phyloP scores from a whole-genome alignment of 1,139 yeast genomes.

The Yamadazyma spencermartinsiae region DNA sequence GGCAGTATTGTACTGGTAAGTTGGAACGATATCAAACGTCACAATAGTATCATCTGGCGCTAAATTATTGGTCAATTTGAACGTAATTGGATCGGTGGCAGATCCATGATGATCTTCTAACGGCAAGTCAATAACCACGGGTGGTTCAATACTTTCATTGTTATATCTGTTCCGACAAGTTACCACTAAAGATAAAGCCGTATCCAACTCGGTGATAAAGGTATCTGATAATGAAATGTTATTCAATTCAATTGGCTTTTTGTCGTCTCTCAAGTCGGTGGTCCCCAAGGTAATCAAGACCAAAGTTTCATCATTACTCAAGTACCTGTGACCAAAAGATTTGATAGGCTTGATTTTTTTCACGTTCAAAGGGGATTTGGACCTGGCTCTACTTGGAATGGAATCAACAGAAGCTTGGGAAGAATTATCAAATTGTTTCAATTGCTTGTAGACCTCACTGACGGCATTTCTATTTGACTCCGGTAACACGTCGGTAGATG shows the following conservation, averaged over 20 bases:
- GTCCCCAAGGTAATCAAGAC: slow-evolving; percentile 83
- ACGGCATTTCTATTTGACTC: slow-evolving; percentile 36
- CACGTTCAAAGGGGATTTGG: slow-evolving; percentile 30
- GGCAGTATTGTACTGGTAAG: slow-evolving; percentile 53
- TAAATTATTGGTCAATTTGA: slow-evolving; percentile 55
- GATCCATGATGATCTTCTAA: slow-evolving; percentile 75
- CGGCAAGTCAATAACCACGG: slow-evolving; percentile 77
- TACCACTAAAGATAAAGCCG: slow-evolving; percentile 78
- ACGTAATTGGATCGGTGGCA: slow-evolving; percentile 80
- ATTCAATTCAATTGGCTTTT: slow-evolving; percentile 68
- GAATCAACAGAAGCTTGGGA: slow-evolving; percentile 17
- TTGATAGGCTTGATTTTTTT: slow-evolving; percentile 55
- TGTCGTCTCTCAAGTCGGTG: slow-evolving; percentile 66
- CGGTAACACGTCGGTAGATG: slow-evolving; percentile 44
- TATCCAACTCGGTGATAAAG: slow-evolving; percentile 80
- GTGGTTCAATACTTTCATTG: slow-evolving; percentile 55
- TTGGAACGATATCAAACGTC: slow-evolving; percentile 89
- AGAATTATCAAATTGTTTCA: slow-evolving; percentile 30
- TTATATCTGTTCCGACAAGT: slow-evolving; percentile 50
- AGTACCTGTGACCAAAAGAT: slow-evolving; percentile 83
- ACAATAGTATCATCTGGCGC: slow-evolving; percentile 59
- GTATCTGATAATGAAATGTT: slow-evolving; percentile 60
- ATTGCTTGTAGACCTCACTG: slow-evolving; percentile 42
- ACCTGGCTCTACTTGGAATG: slow-evolving; percentile 24
- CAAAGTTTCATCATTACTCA: slow-evolving; percentile 63